These are phyloP conservation scores for Lactarius deliciosus DNA, from an alignment of 768 basidiomycete species.

Conservation along the genomic window DNA sequence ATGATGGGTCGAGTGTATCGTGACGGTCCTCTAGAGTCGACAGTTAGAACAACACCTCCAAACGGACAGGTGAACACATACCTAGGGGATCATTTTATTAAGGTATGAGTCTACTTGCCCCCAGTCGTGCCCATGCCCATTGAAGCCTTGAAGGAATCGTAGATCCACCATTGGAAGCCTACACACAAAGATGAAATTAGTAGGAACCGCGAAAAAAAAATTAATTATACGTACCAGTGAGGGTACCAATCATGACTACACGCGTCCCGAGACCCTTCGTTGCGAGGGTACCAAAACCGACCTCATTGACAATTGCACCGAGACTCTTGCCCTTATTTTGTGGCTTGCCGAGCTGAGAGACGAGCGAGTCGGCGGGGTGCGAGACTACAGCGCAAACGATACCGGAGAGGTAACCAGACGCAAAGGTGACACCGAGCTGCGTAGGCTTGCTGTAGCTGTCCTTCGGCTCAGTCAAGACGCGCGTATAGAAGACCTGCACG, in stretches of 20 bases:
- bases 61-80: not conserved
- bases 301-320: conserved; percentile 69
- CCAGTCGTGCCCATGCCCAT: conserved; percentile 89
- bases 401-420: conserved; percentile 93
- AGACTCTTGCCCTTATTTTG: conserved; percentile 78
- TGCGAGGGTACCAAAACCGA: conserved; percentile 59
- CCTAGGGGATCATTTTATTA: not conserved
- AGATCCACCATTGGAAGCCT: conserved; percentile 96
- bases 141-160: conserved; percentile 79
- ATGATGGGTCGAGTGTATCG: conserved; percentile 15
- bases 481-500: conserved; percentile 83
- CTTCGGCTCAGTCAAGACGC: conserved; percentile 80
- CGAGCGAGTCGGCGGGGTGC: conserved; percentile 91
- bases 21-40: conserved; percentile 12
- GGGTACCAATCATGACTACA: conserved; percentile 70
- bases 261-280: conserved; percentile 88
- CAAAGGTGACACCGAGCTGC: conserved; percentile 87
- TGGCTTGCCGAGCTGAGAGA: conserved; percentile 91
- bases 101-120: conserved; percentile 61
- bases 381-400: conserved; percentile 95
- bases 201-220: not conserved
- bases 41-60: not conserved
- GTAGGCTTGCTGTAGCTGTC: conserved; percentile 76
- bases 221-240: conserved; percentile 30
- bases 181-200: conserved; percentile 40